Evolutionary conservation across 2,329 filamentous ascomycete species (phyloP).

Genomic region (Parafenestella ontariensis): DNA sequence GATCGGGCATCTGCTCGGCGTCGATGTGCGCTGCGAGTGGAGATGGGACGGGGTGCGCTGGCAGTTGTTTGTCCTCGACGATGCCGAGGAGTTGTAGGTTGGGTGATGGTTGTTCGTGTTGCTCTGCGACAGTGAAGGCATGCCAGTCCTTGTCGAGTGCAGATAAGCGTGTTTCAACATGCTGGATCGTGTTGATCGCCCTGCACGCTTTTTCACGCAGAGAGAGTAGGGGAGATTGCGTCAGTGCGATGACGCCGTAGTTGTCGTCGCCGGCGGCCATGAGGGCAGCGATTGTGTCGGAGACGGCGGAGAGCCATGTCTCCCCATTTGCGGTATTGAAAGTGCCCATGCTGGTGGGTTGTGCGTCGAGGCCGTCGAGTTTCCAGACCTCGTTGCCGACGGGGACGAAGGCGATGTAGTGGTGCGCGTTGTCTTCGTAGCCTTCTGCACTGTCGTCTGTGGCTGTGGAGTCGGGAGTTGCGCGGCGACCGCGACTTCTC

Average conservation of each 20-base stretch:
- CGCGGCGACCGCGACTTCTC: conserved; percentile 49
- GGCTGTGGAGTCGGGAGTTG: conserved; percentile 25
- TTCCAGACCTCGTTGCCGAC: conserved; percentile 80
- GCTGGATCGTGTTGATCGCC: conserved; percentile 56
- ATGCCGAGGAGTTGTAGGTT: conserved; percentile 24
- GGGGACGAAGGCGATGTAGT: conserved; percentile 90
- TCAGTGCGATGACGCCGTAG: conserved; percentile 81
- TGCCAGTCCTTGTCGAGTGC: conserved; percentile 54
- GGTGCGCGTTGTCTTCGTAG: conserved; percentile 71
- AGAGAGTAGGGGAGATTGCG: conserved; percentile 66
- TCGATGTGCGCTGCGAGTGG: conserved; percentile 24
- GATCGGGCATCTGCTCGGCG: conserved; percentile 20
- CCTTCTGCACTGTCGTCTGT: conserved; percentile 53
- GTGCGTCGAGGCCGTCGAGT: conserved; percentile 80
- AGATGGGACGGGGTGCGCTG: conserved; percentile 15
- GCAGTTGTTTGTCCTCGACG: conserved; percentile 23
- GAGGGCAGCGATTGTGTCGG: conserved; percentile 68
- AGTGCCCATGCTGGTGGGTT: conserved; percentile 67
- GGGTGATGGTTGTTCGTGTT: conserved; percentile 26
- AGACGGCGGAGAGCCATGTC: conserved; percentile 73
- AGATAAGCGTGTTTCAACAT: conserved; percentile 51
- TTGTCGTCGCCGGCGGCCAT: conserved; percentile 73
- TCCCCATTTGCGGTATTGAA: conserved; percentile 44
- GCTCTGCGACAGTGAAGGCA: conserved; percentile 40
- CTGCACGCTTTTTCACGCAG: conserved; percentile 53